Conservation (phyloP, 2,329 filamentous ascomycete species). For the Paecilomyces dactylethromorphus region DNA sequence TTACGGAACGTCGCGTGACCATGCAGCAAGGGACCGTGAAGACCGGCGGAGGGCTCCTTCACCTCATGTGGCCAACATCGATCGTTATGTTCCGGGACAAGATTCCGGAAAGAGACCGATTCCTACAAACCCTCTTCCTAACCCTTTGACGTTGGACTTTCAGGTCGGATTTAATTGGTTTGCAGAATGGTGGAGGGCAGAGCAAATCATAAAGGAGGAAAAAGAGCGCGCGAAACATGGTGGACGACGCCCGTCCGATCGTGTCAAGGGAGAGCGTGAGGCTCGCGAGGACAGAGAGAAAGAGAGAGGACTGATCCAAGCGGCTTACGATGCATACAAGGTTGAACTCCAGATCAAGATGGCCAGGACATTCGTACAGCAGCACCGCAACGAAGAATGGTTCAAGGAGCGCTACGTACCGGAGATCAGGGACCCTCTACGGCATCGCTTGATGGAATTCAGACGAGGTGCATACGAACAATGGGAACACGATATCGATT, state of each 20-base stretch:
- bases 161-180: constrained; percentile 64
- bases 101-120: constrained; percentile 48
- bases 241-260: constrained; percentile 47
- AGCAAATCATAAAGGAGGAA: constrained; percentile 58
- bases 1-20: constrained; percentile 39
- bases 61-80: constrained; percentile 52
- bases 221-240: constrained; percentile 56
- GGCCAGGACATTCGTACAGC: constrained; percentile 81
- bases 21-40: constrained; percentile 47
- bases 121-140: constrained; percentile 52
- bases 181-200: constrained; percentile 61
- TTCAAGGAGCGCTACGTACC: constrained; percentile 92
- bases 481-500: constrained; percentile 83
- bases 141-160: constrained; percentile 57
- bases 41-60: constrained; percentile 53
- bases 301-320: constrained; percentile 57
- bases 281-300: constrained; percentile 56
- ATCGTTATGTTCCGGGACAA: constrained; percentile 60
- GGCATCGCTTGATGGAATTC: constrained; percentile 69
- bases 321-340: constrained; percentile 60
- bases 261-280: constrained; percentile 57
- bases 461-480: constrained; percentile 72
- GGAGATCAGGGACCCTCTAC: constrained; percentile 69
- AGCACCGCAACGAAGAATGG: constrained; percentile 96
- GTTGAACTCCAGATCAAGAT: constrained; percentile 62